phyloP scores from a whole-genome alignment of 345 rosid species.

The Passiflora organensis region DNA sequence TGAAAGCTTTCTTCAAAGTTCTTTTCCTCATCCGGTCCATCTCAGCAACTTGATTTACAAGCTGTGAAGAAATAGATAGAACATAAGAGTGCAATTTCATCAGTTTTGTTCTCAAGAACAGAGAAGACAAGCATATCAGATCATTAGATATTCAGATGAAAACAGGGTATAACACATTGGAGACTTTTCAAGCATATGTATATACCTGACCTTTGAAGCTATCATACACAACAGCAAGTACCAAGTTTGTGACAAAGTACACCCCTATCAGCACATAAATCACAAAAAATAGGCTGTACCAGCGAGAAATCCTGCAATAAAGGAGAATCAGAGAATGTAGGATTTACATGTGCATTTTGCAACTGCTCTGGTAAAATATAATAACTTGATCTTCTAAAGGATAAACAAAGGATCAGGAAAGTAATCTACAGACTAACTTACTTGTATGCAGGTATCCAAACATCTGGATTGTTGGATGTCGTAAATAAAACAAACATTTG shows the following conservation, averaged over 20 bases:
- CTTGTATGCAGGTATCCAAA: constrained; percentile 98
- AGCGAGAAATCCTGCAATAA: constrained; percentile 71
- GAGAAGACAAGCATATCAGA: not conserved
- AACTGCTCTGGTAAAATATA: not conserved
- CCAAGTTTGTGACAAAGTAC: constrained; percentile 94
- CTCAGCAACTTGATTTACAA: constrained; percentile 77
- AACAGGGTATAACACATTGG: not conserved
- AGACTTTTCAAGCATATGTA: not conserved
- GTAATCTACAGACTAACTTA: constrained; percentile 35
- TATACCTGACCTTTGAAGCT: constrained; percentile 91
- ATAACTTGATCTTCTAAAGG: not conserved
- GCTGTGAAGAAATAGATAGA: constrained; percentile 39
- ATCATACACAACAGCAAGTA: constrained; percentile 96
- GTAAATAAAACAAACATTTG: constrained; percentile 89
- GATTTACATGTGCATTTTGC: not conserved
- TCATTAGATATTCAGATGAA: not conserved
- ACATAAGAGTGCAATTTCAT: constrained; percentile 6
- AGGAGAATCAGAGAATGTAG: not conserved
- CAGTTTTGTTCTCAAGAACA: not conserved
- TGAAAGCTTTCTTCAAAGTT: constrained; percentile 74
- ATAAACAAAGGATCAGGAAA: not conserved
- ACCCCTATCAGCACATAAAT: constrained; percentile 83
- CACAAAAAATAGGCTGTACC: constrained; percentile 74
- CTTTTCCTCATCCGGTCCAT: constrained; percentile 64
- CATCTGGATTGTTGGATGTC: constrained; percentile 98